Percentiles rank a stretch among this genome's conserved stretches.
Conservation (phyloP, 2,329 filamentous ascomycete genomes). For the Penicillium italicum region DNA sequence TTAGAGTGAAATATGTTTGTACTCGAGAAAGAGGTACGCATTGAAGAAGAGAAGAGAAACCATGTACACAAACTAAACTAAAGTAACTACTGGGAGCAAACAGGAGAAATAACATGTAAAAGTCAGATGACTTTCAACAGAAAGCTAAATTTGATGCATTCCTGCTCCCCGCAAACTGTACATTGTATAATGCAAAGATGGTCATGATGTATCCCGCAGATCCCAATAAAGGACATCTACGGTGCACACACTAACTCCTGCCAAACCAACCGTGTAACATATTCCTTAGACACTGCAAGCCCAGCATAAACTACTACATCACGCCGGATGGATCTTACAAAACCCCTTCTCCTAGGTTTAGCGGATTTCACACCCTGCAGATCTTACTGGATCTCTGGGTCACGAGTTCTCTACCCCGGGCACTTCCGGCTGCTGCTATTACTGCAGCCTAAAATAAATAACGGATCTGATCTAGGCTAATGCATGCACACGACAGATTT, state of each 20-base stretch:
- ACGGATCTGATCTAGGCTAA: conserved; percentile 10
- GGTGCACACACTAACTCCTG: not conserved
- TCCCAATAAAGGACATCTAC: not conserved
- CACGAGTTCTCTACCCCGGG: conserved; percentile 14
- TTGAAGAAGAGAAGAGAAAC: too few relatives aligned
- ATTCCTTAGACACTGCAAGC: not conserved
- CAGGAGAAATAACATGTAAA: too few relatives aligned
- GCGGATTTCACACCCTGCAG: not conserved
- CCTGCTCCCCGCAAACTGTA: not conserved
- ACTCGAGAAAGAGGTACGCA: too few relatives aligned
- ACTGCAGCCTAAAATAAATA: conserved; percentile 15
- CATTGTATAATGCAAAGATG: not conserved
- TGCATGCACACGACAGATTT: conserved; percentile 6
- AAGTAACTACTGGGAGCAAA: too few relatives aligned
- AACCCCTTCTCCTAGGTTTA: not conserved
- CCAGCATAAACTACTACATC: not conserved
- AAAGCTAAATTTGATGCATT: not conserved
- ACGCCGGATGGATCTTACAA: not conserved
- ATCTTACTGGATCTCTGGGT: conserved; percentile 10
- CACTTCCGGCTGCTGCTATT: conserved; percentile 1
- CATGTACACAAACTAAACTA: too few relatives aligned
- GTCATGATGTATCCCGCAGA: not conserved
- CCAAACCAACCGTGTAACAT: not conserved
- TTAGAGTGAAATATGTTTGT: too few relatives aligned
- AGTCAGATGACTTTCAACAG: too few relatives aligned